Base-by-base conservation (phyloP, 306 rosid genomes). In the Glycine tomentella region DNA sequence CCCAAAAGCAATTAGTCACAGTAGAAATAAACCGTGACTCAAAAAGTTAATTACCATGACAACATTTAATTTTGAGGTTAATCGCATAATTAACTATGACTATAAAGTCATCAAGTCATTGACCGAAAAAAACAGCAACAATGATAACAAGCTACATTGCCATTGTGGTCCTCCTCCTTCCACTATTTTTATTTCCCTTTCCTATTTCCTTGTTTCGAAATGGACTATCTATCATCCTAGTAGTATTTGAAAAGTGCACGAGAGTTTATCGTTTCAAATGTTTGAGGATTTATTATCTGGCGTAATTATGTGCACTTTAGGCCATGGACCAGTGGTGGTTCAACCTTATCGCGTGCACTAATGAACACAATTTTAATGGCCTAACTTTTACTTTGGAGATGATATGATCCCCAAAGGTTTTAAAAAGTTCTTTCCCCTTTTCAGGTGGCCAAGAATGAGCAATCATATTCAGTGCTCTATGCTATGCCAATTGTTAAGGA, bases 351-450 rank as follows among this genome's bases (percentile, higher is more conserved):
- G 52, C 52, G 12, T 56, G 68, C 68, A 36, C 45, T 31, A 8
- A n/a, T 65, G 7, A 40, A 38, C 72, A 67, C 36, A 15, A 40
- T 15, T 42, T 67, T 42, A 67, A 42, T 15, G 52, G 13, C 7
- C 6, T 66, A 66, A 40, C 72, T 38, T 38, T 67, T 67, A 53
- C 34, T 42, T 15, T 67, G 36, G 45, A 33, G 14, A 42, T 42
- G 46, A 42, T 4, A 15, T 66, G 31, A 67, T 67, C 25, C 52
- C 25, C 34, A 42, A 67, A 67, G 34, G 33, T 15, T 66, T 45
- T 42, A 4, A 40, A 67, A 67, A 67, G 53, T 67, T 42, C 72
- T 67, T 44, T 40, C 3, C 72, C 14, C 52, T 67, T 67, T 67
- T 67, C n/a, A 45, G 51, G 4, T 67, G 8, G n/a, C 72, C 53